Evolutionary conservation across 805 yeast genomes (phyloP), one percentile per base, ranked within the genome.

Genomic region (Brettanomyces naardenensis): DNA sequence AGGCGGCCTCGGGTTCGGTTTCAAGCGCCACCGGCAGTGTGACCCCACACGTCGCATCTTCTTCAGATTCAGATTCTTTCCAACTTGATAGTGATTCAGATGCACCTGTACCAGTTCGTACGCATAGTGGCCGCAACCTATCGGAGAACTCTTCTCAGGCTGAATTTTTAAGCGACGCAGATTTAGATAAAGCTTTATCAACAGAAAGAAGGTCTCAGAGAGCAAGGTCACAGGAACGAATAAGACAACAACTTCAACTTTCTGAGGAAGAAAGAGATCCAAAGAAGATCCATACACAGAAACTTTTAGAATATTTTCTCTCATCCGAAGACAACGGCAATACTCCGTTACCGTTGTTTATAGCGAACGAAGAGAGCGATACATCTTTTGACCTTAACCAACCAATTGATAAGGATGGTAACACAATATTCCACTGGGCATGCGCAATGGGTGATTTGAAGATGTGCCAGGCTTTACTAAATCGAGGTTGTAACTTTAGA

Each of bases 341-440:
- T 30, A 43, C 40, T 10, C 36, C 51, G 45, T 28, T 51, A 21
- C 95, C 95, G 0, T 75, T 71, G 19, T 78, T 83, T 51, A 62
- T 85, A 13, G 62, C 71, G 28, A 68, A 75, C 46, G 80, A 86
- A 1, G 78, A 83, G 2, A 66, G 70, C 10, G 17, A 20, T 11
- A 22, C 29, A 19, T 80, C 73, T 38, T 79, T 82, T 49, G 75
- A 83, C 46, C 71, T 84, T 43, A 73, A 80, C 63, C 85, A 82
- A 37, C 78, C 87, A 4, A 85, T 92, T 19, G 98, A 92, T 56
- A 89, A 85, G 41, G 97, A 92, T 53, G 94, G 95, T 1, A 94
- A 92, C 54, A 84, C 96, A 0, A 82, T 95, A 2, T 78, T 92
- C 48, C 98, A 92, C 60, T 92, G 97, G 97, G 95, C 97, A 0